Evolutionary conservation across 768 basidiomycete genomes (phyloP), one percentile per base, ranked within the genome.

Genomic region (Rickenella mellea): DNA sequence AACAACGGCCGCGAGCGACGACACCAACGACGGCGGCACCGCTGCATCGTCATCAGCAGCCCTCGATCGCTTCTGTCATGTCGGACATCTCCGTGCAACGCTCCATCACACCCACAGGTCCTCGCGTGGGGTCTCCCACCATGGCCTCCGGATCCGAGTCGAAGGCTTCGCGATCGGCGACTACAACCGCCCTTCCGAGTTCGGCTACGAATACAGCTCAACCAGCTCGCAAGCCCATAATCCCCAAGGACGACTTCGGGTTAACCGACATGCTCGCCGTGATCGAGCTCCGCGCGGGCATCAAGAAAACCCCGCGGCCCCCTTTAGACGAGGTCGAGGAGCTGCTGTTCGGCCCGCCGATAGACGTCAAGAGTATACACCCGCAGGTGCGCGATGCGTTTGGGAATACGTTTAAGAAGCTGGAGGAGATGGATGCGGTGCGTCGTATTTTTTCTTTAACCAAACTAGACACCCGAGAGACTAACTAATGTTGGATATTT

Each of bases 231-330:
- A 3, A 41, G 35, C 29, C 54, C 61, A 36, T 38, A 32, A 40
- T 83, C 37, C 75, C 75, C n/a, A 73, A 70, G 47, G 80, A 93
- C 54, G 89, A 93, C 58, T 93, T 93, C 61, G 92, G 92, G 2
- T 66, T 94, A 20, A 63, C 75, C 6, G 72, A 80, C 40, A 91
- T 96, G 87, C 73, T 96, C 73, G 82, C 87, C 20, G 70, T 93
- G 31, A 90, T 96, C 42, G 83, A 91, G 58, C 71, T 73, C 27
- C 69, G 71, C 26, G 78, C 76, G 20, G 55, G 59, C 29, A 53
- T 64, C 41, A 52, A 57, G 25, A 67, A 60, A 43, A 53, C 61
- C 30, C 39, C 51, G 4, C 62, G 66, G n/a, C 49, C 57, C 15
- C 66, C 66, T 1, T 50, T 77, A 47, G 71, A 85, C 46, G 70